These are phyloP conservation scores for Pterulicium gracile DNA, from an alignment of 1,284 basidiomycete genomes.

Conservation along the genomic window DNA sequence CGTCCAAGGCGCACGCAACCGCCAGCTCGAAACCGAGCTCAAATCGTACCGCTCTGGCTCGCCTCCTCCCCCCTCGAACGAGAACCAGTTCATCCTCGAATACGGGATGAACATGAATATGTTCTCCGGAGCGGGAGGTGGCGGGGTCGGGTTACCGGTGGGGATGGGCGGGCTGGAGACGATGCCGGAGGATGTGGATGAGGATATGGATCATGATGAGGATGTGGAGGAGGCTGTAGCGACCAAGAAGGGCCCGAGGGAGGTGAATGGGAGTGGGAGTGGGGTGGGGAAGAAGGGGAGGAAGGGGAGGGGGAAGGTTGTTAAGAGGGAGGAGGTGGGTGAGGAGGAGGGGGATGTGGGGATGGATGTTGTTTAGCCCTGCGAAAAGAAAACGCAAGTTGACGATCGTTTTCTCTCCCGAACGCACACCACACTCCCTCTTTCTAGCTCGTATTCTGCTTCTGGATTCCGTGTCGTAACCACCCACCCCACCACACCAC, in stretches of 20 bases:
- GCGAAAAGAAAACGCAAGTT: no score
- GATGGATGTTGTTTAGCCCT: no score
- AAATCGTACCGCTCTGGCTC: slow-evolving; percentile 26
- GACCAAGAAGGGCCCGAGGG: slow-evolving; percentile 9
- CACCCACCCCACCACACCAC: no score
- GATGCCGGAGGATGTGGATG: slow-evolving; percentile 18
- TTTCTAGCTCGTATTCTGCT: no score
- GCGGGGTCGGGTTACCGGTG: slow-evolving; percentile 6
- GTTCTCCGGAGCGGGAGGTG: neutral
- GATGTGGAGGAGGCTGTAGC: slow-evolving; percentile 11
- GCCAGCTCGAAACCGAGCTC: slow-evolving; percentile 64
- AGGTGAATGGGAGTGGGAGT: slow-evolving; percentile 8
- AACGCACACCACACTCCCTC: no score
- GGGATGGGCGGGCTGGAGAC: slow-evolving; percentile 11
- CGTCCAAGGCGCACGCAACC: slow-evolving; percentile 63
- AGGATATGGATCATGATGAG: slow-evolving; percentile 12
- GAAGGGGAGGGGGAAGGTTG: slow-evolving; percentile 5
- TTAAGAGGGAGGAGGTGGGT: neutral
- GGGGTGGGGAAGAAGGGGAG: slow-evolving; percentile 7
- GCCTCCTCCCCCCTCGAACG: slow-evolving; percentile 4
- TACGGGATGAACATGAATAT: neutral
- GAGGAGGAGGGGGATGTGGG: slow-evolving; percentile 3
- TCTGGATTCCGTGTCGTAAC: no score
- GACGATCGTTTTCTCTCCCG: no score
- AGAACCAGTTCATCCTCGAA: neutral